Evolutionary conservation across 2,329 filamentous ascomycete genomes (phyloP).

Genomic region (Xylaria sp.): DNA sequence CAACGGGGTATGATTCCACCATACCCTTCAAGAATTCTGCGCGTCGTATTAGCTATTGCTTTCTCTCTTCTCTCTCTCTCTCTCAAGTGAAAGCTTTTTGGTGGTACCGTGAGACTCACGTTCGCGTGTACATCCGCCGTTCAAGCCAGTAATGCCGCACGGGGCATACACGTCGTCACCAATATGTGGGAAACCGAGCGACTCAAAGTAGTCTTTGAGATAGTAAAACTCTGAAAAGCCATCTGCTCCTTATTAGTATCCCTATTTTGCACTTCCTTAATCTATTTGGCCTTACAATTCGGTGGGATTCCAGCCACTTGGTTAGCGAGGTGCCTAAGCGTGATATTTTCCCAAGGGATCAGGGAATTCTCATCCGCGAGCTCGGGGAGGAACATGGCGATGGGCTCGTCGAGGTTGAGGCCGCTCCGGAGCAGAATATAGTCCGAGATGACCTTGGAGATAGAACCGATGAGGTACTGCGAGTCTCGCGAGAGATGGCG

Average conservation of each 20-base stretch:
- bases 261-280: neutral
- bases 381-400: slow-evolving; percentile 5
- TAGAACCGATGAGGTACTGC: slow-evolving; percentile 13
- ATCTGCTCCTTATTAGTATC: slow-evolving; percentile 7
- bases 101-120: neutral
- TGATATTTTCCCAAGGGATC: slow-evolving; percentile 11
- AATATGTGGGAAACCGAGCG: slow-evolving; percentile 22
- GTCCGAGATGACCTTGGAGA: slow-evolving; percentile 18
- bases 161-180: slow-evolving; percentile 9
- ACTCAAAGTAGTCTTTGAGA: slow-evolving; percentile 24
- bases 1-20: slow-evolving; percentile 8
- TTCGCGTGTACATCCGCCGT: slow-evolving; percentile 15
- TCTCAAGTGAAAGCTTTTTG: too few relatives aligned
- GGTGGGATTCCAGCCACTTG: slow-evolving; percentile 18
- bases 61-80: neutral
- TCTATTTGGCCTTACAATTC: slow-evolving; percentile 3
- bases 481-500: slow-evolving; percentile 5
- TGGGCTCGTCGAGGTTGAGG: slow-evolving; percentile 2
- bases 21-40: slow-evolving; percentile 22
- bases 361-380: neutral
- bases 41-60: neutral
- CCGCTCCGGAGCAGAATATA: slow-evolving; percentile 19
- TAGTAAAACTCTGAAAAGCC: slow-evolving; percentile 27
- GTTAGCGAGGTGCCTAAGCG: slow-evolving; percentile 10
- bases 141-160: slow-evolving; percentile 12